Evolutionary conservation across 352 stramenopile species (phyloP), one percentile per base, ranked within the genome.

Genomic region (Plasmopara halstedii): DNA sequence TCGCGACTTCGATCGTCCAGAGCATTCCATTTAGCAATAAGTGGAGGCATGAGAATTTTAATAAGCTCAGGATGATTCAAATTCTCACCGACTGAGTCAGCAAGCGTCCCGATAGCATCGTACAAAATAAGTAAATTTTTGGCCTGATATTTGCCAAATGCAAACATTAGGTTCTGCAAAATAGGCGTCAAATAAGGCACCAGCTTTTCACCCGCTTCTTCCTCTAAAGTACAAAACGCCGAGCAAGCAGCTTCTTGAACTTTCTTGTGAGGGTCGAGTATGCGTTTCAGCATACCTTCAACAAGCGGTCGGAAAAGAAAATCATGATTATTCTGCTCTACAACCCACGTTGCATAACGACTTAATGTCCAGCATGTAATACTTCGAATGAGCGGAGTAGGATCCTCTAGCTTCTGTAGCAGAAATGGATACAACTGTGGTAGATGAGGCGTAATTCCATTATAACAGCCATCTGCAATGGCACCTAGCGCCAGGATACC

Each of bases 91-190:
- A 97, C 85, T 20, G 77, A 96, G 56, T 98, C 93, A 0, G 93
- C 94, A 36, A 98, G 86, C 46, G 94, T 97, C 14, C 92, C 92
- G 17, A 98, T 85, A 19, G 88, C 94, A 57, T 98, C 95, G 67
- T 98, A 98, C 53, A 98, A 64, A 38, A 98, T 96, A 18, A 98
- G 57, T 34, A 98, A 56, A 67, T 95, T 97, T 48, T 96, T 92
- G 14, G 84, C 90, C 45, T 97, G 81, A 66, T 97, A 98, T 57
- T 95, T 88, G 60, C 75, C 64, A 52, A 98, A 91, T 6, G 92
- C 92, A 34, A 85, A 84, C 58, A 95, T 94, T 25, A 98, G 70
- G 50, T 85, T 95, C 51, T 86, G 81, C 52, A 96, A 73, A 31
- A 98, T 94, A 23, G 88, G 86, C 39, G 77, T 82, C 43, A 98